Evolutionary conservation across 768 basidiomycete species (phyloP).

Genomic region (Gloeopeniophorella convolvens): DNA sequence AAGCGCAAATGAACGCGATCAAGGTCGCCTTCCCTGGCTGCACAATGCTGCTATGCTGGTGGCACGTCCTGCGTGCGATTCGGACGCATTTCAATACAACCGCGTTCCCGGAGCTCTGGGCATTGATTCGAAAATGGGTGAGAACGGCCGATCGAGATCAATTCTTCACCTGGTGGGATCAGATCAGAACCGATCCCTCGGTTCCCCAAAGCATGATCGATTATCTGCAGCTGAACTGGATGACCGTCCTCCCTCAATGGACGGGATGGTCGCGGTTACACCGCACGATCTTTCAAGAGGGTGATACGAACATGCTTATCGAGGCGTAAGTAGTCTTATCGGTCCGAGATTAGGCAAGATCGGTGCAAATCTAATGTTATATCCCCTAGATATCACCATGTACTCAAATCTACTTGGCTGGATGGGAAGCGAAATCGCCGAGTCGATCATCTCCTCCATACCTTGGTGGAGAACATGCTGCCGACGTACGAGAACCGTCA

Average conservation of each 20-base stretch:
- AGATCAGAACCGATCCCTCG: not conserved
- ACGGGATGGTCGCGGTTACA: not conserved
- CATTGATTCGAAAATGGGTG: not conserved
- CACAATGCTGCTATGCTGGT: not conserved
- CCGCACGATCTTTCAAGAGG: not conserved
- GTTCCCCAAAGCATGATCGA: not conserved
- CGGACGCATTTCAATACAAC: not conserved
- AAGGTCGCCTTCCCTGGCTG: not conserved
- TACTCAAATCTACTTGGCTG: not conserved
- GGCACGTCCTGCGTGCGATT: conserved; percentile 4
- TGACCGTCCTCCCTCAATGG: not conserved
- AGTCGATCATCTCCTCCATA: not conserved
- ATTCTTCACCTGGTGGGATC: not conserved
- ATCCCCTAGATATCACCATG: not conserved
- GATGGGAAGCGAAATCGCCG: not conserved
- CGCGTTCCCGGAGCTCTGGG: not conserved
- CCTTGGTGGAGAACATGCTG: not conserved
- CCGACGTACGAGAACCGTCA: not conserved
- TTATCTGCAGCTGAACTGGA: not conserved
- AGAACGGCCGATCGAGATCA: not conserved
- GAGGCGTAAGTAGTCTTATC: not conserved
- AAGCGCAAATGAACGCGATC: conserved; percentile 1
- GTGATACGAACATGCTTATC: conserved; percentile 6
- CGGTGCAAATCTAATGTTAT: not conserved
- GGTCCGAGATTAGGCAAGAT: not conserved